These are phyloP conservation scores for Solanum pinnatisectum DNA, from an alignment of 257 asterid species.

Conservation along the genomic window DNA sequence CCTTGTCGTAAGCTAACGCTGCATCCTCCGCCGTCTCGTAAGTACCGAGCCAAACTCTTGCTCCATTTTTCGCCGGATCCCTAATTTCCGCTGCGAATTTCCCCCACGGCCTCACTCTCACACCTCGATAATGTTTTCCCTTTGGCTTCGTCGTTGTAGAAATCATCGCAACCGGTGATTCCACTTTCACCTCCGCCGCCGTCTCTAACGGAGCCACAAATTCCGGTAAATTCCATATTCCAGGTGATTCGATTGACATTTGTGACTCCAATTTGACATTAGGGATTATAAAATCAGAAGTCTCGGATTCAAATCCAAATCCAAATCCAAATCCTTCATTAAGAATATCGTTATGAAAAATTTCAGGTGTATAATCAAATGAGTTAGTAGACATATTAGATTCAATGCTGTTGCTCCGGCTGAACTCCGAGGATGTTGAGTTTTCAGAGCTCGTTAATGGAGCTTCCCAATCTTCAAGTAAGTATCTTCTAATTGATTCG, in stretches of 20 bases:
- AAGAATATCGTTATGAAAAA: not conserved
- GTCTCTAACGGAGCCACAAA: not conserved
- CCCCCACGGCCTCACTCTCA: conserved; percentile 40
- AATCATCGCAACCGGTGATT: not conserved
- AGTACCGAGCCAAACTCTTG: conserved; percentile 38
- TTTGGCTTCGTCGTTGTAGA: not conserved
- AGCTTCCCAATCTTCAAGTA: conserved; percentile 17
- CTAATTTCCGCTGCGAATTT: conserved; percentile 40
- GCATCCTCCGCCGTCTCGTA: conserved; percentile 42
- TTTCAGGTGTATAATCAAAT: not conserved
- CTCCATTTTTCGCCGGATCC: conserved; percentile 35
- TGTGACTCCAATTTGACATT: conserved; percentile 8
- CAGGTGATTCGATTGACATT: not conserved
- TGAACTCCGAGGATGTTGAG: not conserved
- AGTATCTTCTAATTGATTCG: conserved; percentile 17
- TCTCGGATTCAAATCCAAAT: not conserved
- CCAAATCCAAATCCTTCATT: not conserved
- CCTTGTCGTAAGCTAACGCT: conserved; percentile 34
- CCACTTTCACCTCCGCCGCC: not conserved
- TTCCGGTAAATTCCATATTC: not conserved
- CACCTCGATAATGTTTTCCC: conserved; percentile 26
- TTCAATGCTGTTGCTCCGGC: not conserved
- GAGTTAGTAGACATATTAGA: not conserved
- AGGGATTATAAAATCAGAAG: not conserved
- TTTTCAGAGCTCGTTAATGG: not conserved